Base-by-base conservation (phyloP, 2,329 filamentous ascomycete species). In the Cadophora sp. region DNA sequence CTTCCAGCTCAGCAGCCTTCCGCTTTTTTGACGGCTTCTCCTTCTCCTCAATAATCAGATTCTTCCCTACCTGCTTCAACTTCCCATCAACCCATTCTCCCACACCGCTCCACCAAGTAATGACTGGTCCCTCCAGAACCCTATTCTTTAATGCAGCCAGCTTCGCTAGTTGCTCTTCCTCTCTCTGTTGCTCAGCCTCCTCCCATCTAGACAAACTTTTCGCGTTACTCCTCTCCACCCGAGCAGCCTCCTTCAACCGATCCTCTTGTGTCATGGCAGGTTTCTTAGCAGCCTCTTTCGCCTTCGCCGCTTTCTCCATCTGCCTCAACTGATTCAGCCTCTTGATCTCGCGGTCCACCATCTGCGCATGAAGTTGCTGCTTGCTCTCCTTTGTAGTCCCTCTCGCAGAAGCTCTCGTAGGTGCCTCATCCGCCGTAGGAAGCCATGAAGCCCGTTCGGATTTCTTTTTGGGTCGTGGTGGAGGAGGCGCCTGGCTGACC, bases 131-230 rank as follows among this genome's bases (percentile, higher is more conserved):
- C 64, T 95, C 90, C 9, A 98, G 85, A 62, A 92, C 93, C 60
- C 94, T 89, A 78, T 94, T 93, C 75, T 97, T 92, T 73, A 98
- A 83, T 16, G 95, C 96, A 48, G 95, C 94, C 59, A 98, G 84
- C 80, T 92, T 95, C 50, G 90, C 91, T 71, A 89, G 87, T 69
- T 95, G 87, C 76, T 97, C 92, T 75, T 95, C 93, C 73, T 94
- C 92, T 68, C 95, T 89, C 78, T 91, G 89, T 80, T 93, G 94
- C 81, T 99, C 96, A 7, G 93, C 92, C 79, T 93, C 91, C 79
- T 98, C 94, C 94, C 95, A 98, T 66, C 93, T 87, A 77, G 95
- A 97, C 76, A 97, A 82, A 79, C 91, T 98, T 84, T 93, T 97
- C 73, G 91, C 87, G 79, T 99, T 97, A 75, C 90, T 85, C 79